These are phyloP conservation scores for Baudoinia panamericana DNA, from an alignment of 495 filamentous ascomycete species.

Conservation along the genomic window DNA sequence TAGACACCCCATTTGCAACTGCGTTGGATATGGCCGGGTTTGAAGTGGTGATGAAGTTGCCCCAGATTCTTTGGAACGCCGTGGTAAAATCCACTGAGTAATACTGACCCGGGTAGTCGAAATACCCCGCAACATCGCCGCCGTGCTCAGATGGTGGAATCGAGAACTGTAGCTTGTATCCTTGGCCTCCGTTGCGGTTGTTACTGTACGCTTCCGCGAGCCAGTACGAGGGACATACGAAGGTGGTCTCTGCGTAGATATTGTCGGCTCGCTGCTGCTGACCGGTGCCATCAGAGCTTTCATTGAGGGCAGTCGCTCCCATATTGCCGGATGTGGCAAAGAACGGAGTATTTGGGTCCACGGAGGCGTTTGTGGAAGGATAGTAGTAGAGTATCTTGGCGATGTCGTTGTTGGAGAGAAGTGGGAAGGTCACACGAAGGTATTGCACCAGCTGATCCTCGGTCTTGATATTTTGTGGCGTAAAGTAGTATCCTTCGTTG, in stretches of 20 bases:
- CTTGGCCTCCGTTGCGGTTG: slow-evolving; percentile 21
- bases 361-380: slow-evolving; percentile 26
- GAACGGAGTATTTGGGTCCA: slow-evolving; percentile 16
- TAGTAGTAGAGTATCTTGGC: slow-evolving; percentile 36
- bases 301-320: slow-evolving; percentile 37
- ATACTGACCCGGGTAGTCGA: slow-evolving; percentile 27
- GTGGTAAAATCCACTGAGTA: slow-evolving; percentile 9
- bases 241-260: slow-evolving; percentile 45
- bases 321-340: slow-evolving; percentile 38
- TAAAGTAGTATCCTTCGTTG: slow-evolving; percentile 30
- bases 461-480: slow-evolving; percentile 39
- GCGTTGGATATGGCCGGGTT: slow-evolving; percentile 39
- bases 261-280: slow-evolving; percentile 39
- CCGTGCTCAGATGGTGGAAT: slow-evolving; percentile 38
- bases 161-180: slow-evolving; percentile 52
- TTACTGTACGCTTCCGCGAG: slow-evolving; percentile 44
- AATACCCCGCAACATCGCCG: slow-evolving; percentile 38
- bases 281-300: slow-evolving; percentile 35
- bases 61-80: slow-evolving; percentile 31
- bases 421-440: slow-evolving; percentile 37
- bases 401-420: slow-evolving; percentile 36
- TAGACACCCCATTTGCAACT: slow-evolving; percentile 27
- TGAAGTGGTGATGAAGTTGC: slow-evolving; percentile 42
- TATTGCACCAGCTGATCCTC: slow-evolving; percentile 34
- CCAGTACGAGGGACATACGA: slow-evolving; percentile 51